A percentile compares a stretch with the other conserved stretches of the same genome.
Evolutionary conservation across 306 rosid genomes (phyloP).

Genomic region (Bauhinia variegata): DNA sequence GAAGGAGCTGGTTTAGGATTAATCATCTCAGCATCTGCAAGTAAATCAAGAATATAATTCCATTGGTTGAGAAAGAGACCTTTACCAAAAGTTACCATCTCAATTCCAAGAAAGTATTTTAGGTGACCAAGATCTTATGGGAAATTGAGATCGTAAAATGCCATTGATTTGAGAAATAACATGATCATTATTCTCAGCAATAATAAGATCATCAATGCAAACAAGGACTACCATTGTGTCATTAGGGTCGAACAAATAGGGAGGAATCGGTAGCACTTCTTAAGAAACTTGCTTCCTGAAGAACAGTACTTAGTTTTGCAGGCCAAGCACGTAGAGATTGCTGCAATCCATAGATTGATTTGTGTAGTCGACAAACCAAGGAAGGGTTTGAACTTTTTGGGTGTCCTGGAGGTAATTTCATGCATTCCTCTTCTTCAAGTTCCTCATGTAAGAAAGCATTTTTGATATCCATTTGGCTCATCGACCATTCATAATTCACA

Average conservation of each 20-base stretch:
- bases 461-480: background rate
- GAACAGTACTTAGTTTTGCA: too few relatives aligned
- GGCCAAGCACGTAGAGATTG: background rate
- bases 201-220: constrained; percentile 2
- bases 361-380: too few relatives aligned
- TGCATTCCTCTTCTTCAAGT: too few relatives aligned
- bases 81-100: background rate
- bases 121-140: background rate
- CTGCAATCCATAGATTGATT: background rate
- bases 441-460: too few relatives aligned
- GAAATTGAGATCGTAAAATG: background rate
- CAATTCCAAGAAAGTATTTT: constrained; percentile 4
- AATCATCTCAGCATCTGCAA: too few relatives aligned
- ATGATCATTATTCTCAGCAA: background rate
- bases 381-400: too few relatives aligned
- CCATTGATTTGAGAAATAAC: constrained; percentile 5
- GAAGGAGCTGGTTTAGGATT: too few relatives aligned
- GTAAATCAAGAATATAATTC: background rate
- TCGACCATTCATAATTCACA: background rate
- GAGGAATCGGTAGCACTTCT: too few relatives aligned
- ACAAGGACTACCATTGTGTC: background rate
- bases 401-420: too few relatives aligned
- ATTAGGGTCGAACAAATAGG: background rate
- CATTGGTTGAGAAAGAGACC: background rate
- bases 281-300: too few relatives aligned